phyloP scores from a whole-genome alignment of 2,329 filamentous ascomycete genomes.

The Ascosphaera aggregata region DNA sequence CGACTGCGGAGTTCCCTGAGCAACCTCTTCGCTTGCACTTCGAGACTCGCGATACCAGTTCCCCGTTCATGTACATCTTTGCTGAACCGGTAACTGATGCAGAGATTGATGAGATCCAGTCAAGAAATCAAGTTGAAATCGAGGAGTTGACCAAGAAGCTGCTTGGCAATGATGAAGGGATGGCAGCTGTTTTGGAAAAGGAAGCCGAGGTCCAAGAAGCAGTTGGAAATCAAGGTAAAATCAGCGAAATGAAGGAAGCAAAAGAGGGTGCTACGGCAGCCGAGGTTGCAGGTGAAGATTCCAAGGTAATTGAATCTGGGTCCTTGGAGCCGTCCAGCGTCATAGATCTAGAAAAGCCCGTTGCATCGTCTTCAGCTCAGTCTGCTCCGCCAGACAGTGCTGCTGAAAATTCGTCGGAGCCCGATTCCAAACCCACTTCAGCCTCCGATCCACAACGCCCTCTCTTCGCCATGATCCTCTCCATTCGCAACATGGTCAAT shows the following conservation, averaged over 20 bases:
- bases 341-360: neutral
- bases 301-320: neutral
- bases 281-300: conserved; percentile 1
- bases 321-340: conserved; percentile 7
- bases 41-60: conserved; percentile 41
- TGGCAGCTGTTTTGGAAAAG: conserved; percentile 7
- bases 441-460: conserved; percentile 9
- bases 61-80: conserved; percentile 67
- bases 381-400: conserved; percentile 3
- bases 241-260: conserved; percentile 4
- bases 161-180: conserved; percentile 13
- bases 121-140: conserved; percentile 36
- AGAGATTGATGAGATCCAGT: conserved; percentile 53
- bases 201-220: conserved; percentile 8
- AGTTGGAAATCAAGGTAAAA: conserved; percentile 6
- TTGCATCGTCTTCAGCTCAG: neutral
- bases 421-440: conserved; percentile 2
- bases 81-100: conserved; percentile 58
- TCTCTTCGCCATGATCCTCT: conserved; percentile 47
- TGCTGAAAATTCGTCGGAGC: conserved; percentile 1
- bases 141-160: conserved; percentile 41
- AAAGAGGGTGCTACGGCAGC: conserved; percentile 5
- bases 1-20: conserved; percentile 50
- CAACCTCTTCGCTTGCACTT: conserved; percentile 57
- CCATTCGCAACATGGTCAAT: conserved; percentile 49